Conservation (phyloP, 352 stramenopile species). For the Phytophthora citrophthora region DNA sequence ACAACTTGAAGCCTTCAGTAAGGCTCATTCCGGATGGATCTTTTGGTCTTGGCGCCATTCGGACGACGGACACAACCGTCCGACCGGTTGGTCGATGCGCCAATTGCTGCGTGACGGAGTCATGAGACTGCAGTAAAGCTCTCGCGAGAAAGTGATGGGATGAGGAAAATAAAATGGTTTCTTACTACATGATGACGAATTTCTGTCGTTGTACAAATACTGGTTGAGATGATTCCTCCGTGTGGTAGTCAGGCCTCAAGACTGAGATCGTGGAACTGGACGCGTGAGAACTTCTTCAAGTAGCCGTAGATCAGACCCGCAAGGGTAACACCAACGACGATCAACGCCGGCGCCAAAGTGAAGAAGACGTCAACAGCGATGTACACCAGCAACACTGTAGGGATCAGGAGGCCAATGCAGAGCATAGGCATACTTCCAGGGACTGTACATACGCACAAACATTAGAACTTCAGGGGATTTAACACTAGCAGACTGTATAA, state of each 20-base stretch:
- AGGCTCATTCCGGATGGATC: conserved; percentile 80
- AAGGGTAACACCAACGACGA: conserved; percentile 46
- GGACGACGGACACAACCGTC: conserved; percentile 61
- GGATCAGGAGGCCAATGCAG: conserved; percentile 40
- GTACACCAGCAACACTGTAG: conserved; percentile 47
- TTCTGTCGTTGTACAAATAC: conserved; percentile 10
- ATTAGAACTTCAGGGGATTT: background rate
- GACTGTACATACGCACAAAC: conserved; percentile 17
- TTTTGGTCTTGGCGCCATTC: conserved; percentile 89
- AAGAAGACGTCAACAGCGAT: conserved; percentile 60
- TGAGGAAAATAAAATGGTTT: conserved; percentile 2
- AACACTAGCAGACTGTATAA: background rate
- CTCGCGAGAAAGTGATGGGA: too few species aligned
- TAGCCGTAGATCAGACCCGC: conserved; percentile 44
- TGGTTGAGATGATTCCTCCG: conserved; percentile 4
- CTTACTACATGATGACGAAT: conserved; percentile 9
- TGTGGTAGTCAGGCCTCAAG: conserved; percentile 15
- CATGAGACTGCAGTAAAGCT: conserved; percentile 27
- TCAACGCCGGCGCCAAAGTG: conserved; percentile 47
- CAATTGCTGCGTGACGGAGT: conserved; percentile 81
- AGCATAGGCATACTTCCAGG: conserved; percentile 41
- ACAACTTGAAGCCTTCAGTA: conserved; percentile 61
- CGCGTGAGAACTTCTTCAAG: conserved; percentile 52
- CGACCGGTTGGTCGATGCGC: conserved; percentile 79
- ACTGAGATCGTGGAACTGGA: conserved; percentile 45